These are phyloP conservation scores for Stachybotrys chartarum DNA, from an alignment of 2,329 filamentous ascomycete genomes.

Conservation along the genomic window DNA sequence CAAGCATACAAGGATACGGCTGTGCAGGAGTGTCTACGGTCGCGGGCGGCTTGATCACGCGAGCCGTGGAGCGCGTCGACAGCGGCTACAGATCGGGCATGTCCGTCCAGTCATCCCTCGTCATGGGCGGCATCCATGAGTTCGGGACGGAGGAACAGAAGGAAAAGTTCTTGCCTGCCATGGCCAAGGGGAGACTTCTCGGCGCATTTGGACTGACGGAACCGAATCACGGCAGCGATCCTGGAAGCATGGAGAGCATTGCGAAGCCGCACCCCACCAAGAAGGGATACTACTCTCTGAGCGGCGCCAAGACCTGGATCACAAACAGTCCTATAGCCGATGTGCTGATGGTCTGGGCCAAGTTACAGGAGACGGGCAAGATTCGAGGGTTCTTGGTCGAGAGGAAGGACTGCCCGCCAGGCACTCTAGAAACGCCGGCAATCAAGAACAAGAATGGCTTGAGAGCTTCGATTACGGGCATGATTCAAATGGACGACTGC, in stretches of 20 bases:
- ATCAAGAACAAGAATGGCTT: conserved; percentile 96
- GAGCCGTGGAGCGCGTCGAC: conserved; percentile 85
- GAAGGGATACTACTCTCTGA: conserved; percentile 72
- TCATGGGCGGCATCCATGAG: conserved; percentile 86
- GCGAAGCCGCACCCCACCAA: conserved; percentile 81
- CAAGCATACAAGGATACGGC: conserved; percentile 79
- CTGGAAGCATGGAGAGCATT: conserved; percentile 81
- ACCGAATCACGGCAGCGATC: conserved; percentile 88
- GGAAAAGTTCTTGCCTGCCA: conserved; percentile 69
- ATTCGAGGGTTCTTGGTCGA: conserved; percentile 91
- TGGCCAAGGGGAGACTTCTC: conserved; percentile 76
- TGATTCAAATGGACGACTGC: conserved; percentile 92
- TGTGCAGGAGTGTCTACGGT: conserved; percentile 85
- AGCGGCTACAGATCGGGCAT: conserved; percentile 88
- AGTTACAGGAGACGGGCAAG: conserved; percentile 83
- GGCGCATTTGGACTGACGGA: conserved; percentile 89
- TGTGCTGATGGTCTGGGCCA: conserved; percentile 84
- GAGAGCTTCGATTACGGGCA: conserved; percentile 87
- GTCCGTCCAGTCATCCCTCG: conserved; percentile 89
- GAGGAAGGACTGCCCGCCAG: conserved; percentile 73
- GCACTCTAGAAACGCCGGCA: conserved; percentile 82
- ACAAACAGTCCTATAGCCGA: conserved; percentile 90
- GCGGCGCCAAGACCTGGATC: conserved; percentile 89
- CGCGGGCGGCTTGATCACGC: conserved; percentile 81
- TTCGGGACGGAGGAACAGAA: conserved; percentile 85